A percentile compares a stretch with the other conserved stretches of the same genome.
Conservation (phyloP, 2,329 filamentous ascomycete species). For the Cordyceps militaris region DNA sequence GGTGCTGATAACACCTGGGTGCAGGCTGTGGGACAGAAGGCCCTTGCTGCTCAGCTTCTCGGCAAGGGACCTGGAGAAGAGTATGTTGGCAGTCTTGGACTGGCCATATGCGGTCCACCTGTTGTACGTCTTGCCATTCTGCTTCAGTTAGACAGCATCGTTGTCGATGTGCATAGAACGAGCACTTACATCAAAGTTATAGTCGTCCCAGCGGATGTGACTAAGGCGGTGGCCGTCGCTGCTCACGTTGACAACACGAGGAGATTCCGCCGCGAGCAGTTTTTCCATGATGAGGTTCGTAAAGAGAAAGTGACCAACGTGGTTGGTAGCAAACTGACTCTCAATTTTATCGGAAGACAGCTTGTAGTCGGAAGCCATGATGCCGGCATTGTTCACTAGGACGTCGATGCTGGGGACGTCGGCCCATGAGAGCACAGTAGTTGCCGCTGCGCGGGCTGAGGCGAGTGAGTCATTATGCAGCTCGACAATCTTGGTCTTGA, state of each 20-base stretch:
- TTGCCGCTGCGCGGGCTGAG: slow-evolving; percentile 32
- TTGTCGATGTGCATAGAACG: slow-evolving; percentile 20
- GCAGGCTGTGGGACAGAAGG: slow-evolving; percentile 21
- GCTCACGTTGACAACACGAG: slow-evolving; percentile 36
- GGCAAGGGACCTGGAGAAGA: slow-evolving; percentile 17
- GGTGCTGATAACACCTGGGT: slow-evolving; percentile 19
- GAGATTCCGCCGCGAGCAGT: slow-evolving; percentile 19
- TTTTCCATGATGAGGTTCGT: slow-evolving; percentile 30
- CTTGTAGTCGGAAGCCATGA: slow-evolving; percentile 30
- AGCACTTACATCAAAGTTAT: slow-evolving; percentile 32
- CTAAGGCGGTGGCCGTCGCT: slow-evolving; percentile 37
- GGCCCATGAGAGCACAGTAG: slow-evolving; percentile 25
- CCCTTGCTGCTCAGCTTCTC: slow-evolving; percentile 16
- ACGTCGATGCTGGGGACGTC: slow-evolving; percentile 31
- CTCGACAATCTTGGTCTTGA: slow-evolving; percentile 26
- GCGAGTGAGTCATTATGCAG: slow-evolving; percentile 35
- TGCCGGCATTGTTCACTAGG: slow-evolving; percentile 36
- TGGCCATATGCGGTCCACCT: slow-evolving; percentile 22
- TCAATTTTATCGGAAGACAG: slow-evolving; percentile 33
- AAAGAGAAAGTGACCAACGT: slow-evolving; percentile 33
- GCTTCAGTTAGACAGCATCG: not conserved
- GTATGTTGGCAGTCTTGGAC: slow-evolving; percentile 25
- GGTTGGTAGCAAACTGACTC: slow-evolving; percentile 29
- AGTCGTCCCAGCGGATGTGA: slow-evolving; percentile 36
- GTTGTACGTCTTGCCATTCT: slow-evolving; percentile 8